Conservation (phyloP, 2,329 filamentous ascomycete genomes). For the Pezicula rhizophila region DNA sequence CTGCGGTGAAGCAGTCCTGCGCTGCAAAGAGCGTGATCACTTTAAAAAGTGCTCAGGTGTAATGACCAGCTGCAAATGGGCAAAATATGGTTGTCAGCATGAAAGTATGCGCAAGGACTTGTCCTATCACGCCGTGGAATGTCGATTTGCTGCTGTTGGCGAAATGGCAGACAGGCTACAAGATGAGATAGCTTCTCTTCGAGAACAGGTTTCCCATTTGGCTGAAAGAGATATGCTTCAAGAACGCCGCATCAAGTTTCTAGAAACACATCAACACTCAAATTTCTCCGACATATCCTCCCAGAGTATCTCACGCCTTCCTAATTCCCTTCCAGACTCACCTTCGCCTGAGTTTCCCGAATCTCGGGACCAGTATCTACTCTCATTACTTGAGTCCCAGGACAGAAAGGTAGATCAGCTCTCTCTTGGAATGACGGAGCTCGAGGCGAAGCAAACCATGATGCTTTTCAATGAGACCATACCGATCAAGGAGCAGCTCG, state of each 20-base stretch:
- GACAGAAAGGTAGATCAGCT: slow-evolving; percentile 52
- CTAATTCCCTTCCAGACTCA: slow-evolving; percentile 16
- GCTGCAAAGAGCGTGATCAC: slow-evolving; percentile 21
- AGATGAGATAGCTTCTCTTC: slow-evolving; percentile 31
- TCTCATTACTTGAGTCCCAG: slow-evolving; percentile 42
- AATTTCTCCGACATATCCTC: slow-evolving; percentile 17
- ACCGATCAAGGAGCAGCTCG: slow-evolving; percentile 56
- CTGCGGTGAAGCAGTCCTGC: slow-evolving; percentile 21
- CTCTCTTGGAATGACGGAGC: slow-evolving; percentile 49
- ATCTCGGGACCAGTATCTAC: slow-evolving; percentile 37
- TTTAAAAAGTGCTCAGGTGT: slow-evolving; percentile 40
- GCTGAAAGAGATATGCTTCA: slow-evolving; percentile 34
- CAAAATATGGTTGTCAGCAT: slow-evolving; percentile 42
- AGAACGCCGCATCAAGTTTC: slow-evolving; percentile 36
- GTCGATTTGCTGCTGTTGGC: slow-evolving; percentile 47
- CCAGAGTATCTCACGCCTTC: slow-evolving; percentile 22
- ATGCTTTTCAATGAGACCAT: slow-evolving; percentile 57
- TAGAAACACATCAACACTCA: slow-evolving; percentile 28
- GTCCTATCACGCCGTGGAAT: slow-evolving; percentile 39
- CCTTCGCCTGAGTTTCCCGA: slow-evolving; percentile 20
- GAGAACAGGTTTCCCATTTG: slow-evolving; percentile 40
- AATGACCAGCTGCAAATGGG: slow-evolving; percentile 39
- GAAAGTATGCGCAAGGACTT: slow-evolving; percentile 33
- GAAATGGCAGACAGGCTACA: slow-evolving; percentile 42
- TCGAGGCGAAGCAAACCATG: slow-evolving; percentile 54